Evolutionary conservation across 2,329 filamentous ascomycete genomes (phyloP).

Genomic region (Colletotrichum sp.): DNA sequence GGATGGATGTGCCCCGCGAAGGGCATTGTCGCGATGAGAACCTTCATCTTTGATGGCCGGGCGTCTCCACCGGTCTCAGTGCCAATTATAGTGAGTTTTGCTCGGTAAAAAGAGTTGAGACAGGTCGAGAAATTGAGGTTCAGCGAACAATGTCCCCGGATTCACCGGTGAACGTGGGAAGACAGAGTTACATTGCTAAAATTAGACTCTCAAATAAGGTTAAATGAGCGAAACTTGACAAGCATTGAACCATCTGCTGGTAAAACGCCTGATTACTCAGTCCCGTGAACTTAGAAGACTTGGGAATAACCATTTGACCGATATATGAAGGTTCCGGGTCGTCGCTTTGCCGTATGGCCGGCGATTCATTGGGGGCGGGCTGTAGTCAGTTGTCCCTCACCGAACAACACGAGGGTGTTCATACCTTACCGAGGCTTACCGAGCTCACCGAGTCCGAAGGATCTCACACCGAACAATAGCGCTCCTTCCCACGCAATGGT

Average conservation of each 20-base stretch:
- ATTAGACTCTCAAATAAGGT: not conserved
- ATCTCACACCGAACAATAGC: not conserved
- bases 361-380: not conserved
- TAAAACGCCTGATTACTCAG: not conserved
- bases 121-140: not conserved
- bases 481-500: not conserved
- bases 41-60: not conserved
- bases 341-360: not conserved
- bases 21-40: constrained; percentile 9
- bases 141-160: not conserved
- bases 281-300: not conserved
- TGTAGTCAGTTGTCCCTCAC: not conserved
- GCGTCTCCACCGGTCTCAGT: accelerated
- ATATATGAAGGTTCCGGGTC: not conserved
- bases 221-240: not conserved
- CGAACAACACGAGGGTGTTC: accelerated
- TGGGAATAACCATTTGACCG: not conserved
- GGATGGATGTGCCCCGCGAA: constrained; percentile 6
- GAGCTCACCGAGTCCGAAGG: not conserved
- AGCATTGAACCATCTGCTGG: not conserved
- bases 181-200: not conserved
- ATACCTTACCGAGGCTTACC: not conserved
- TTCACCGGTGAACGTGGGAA: not conserved
- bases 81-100: not conserved
- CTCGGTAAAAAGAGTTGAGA: not conserved